Evolutionary conservation across 805 yeast genomes (phyloP), one percentile per base, ranked within the genome.

Genomic region (Suhomyces pyralidae): DNA sequence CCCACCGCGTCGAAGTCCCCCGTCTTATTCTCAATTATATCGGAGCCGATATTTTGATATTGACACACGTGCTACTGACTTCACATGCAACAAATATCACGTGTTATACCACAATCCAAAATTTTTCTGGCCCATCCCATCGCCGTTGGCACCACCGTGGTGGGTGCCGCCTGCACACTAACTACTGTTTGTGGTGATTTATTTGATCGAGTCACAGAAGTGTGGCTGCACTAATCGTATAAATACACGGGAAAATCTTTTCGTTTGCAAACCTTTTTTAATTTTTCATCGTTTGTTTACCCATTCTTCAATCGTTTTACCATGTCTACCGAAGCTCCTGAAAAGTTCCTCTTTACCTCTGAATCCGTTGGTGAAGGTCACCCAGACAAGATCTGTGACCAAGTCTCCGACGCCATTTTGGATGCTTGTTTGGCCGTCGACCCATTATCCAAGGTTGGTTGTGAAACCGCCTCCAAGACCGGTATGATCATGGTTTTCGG

Each of bases 401-500:
- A 94, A 82, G 97, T 94, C 63, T 88, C 96, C 53, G 99, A 94
- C 72, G 99, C 99, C 67, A 90, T 94, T 68, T 83, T 94, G 65
- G 99, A 94, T 70, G 99, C 99, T 63, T 93, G 98, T 82, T 81
- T 94, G 66, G 84, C 89, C 52, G 96, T 80, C 63, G 99, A 94
- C 77, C 99, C 99, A 57, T 82, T 90, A 66, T 94, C 99, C 63
- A 94, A 94, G 82, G 99, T 94, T 72, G 99, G 97, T 48, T 94
- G 99, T 82, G 99, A 94, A 79, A 90, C 99, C 56, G 98, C 99
- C 61, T 87, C 98, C 67, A 94, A 94, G 82, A 94, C 99, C 61
- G 99, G 99, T 81, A 85, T 94, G 96, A 91, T 94, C 70, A 88
- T 94, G 96, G 97, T 94, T 61, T 94, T 94, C 70, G 99, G 99